Evolutionary conservation across 78 protist genomes (phyloP), one percentile per base, ranked within the genome.

Genomic region (Cavenderia fasciculata): DNA sequence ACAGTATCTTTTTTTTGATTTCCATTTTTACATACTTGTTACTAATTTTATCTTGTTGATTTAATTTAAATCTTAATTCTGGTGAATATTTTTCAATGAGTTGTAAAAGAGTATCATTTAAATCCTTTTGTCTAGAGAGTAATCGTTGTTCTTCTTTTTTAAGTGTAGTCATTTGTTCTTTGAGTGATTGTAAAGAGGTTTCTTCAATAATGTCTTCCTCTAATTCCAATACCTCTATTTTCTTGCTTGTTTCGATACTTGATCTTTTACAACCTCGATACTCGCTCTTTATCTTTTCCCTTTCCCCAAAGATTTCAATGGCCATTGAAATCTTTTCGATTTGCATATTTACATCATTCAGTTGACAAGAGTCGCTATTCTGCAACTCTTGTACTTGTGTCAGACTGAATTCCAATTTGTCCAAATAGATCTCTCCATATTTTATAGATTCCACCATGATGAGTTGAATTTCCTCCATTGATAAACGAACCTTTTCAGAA

Each of bases 211-310:
- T 41, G 16, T 46, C 72, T 0, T 59, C 62, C 8, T 79, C 88
- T 10, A 79, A 54, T 54, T 79, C 88, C 14, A 79, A 52, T 16
- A 79, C 88, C 40, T 79, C 88, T 29, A 79, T 79, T 33, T 66
- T 79, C 33, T 66, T 63, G 33, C 77, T 66, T 12, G 66, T 27
- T 25, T 79, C 76, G 29, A 79, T 79, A 19, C 23, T 52, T 4
- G 16, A 31, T 79, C 88, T 62, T 41, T 79, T 79, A 54, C 88
- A 79, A 12, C 33, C 19, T 38, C 88, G 44, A 54, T 65, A 66
- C 7, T 63, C 74, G 1, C 49, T 31, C 29, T 54, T 62, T 5
- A 79, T 7, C 19, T 49, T 49, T 44, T 79, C 88, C 34, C 88
- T 47, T 25, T 79, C 75, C 21, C 66, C 76, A 14, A 79, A 18